Base-by-base conservation (phyloP, 495 filamentous ascomycete species). In the Aspergillus carlsbadensis region DNA sequence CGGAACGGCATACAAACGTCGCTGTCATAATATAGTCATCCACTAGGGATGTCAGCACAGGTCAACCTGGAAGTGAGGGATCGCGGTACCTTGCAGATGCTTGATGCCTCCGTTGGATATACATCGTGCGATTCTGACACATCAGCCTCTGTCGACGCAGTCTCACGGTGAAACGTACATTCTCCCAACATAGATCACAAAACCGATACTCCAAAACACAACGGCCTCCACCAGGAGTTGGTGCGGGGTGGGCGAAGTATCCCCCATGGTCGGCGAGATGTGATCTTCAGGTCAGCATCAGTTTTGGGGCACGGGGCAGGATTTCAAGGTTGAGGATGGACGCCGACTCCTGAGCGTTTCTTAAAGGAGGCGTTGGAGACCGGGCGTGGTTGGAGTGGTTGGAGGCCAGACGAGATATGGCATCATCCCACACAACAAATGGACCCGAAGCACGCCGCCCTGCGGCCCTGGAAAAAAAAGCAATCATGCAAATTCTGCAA, bases 11-110 rank as follows among this genome's bases (percentile, higher is more conserved):
- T 65, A 82, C 79, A 58, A 85, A 75, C 5, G 79, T 82, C 21
- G 74, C 58, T 0, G 80, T 57, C 77, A 87, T 85, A 17, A 86
- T 54, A 66, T 76, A 85, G 59, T 87, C 84, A 51, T 87, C 72
- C 53, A 62, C 72, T 75, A 3, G 5, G 34, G 36, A n/a, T 6
- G 62, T 35, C 55, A 81, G 73, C 33, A 78, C 26, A 11, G 18
- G 1, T 1, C 17, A 24, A 18, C 17, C 21, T 31, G 6, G 13
- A 17, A 41, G 7, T 22, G 4, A 3, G 26, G 26, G 26, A 29
- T 29, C 8, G 8, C 3, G 71, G 63, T 58, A 75, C 76, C 59
- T 15, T 65, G 66, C 34, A 74, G 52, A 4, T 63, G 60, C 52
- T 70, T 68, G 40, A 67, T 57, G 26, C 65, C 64, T 40, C 71